Conservation (phyloP, 1,284 basidiomycete genomes). For the Sporisorium sorghi region DNA sequence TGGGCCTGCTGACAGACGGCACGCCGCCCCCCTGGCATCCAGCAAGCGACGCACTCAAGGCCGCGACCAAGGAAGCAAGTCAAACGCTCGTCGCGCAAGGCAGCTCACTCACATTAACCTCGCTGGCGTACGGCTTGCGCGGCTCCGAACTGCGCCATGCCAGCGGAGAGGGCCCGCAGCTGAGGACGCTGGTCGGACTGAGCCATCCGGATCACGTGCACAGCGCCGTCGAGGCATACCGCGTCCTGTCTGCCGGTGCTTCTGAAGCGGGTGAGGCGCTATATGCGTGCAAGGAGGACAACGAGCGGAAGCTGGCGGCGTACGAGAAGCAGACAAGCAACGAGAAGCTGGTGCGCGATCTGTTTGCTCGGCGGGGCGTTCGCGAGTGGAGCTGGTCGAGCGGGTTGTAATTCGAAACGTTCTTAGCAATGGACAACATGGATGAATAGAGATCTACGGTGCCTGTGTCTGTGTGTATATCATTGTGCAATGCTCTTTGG, state of each 20-base stretch:
- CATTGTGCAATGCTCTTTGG: not conserved
- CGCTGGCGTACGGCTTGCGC: slow-evolving; percentile 60
- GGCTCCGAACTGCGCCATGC: slow-evolving; percentile 39
- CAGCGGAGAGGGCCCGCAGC: slow-evolving; percentile 18
- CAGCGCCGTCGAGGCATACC: slow-evolving; percentile 57
- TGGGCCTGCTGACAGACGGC: slow-evolving; percentile 83
- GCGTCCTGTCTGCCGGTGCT: slow-evolving; percentile 45
- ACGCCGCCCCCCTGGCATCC: slow-evolving; percentile 86
- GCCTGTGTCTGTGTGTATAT: not conserved
- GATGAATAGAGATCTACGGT: too few relatives aligned
- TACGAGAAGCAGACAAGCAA: slow-evolving; percentile 34
- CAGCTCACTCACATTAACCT: slow-evolving; percentile 51
- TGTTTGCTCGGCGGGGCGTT: slow-evolving; percentile 33
- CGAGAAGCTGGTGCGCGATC: slow-evolving; percentile 25
- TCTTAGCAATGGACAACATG: not conserved
- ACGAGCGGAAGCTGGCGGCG: slow-evolving; percentile 9
- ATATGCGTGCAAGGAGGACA: not conserved
- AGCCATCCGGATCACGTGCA: slow-evolving; percentile 67
- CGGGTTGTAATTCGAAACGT: slow-evolving; percentile 27
- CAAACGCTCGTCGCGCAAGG: slow-evolving; percentile 29
- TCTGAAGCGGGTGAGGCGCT: slow-evolving; percentile 16
- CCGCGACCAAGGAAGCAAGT: slow-evolving; percentile 68
- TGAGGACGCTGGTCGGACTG: slow-evolving; percentile 64
- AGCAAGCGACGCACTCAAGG: slow-evolving; percentile 74
- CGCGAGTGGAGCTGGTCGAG: slow-evolving; percentile 55